phyloP scores from a whole-genome alignment of 345 rosid species.

The Acer negundo region DNA sequence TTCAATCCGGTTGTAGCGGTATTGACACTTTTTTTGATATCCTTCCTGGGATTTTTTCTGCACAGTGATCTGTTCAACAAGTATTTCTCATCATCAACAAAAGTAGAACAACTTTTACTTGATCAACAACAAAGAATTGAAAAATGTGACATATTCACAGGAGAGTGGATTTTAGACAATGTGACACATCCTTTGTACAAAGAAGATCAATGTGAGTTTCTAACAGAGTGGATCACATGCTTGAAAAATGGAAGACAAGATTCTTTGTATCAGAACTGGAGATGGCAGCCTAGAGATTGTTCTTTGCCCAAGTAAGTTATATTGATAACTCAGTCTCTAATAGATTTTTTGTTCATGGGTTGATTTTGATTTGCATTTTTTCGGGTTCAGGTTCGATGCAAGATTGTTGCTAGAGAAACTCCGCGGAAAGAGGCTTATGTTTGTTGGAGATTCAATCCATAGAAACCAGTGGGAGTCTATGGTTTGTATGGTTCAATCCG shows the following conservation, averaged over 20 bases:
- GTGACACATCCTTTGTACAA: conserved; percentile 65
- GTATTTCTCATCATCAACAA: conserved; percentile 16
- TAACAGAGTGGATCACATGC: conserved; percentile 66
- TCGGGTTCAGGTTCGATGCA: conserved; percentile 47
- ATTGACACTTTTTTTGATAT: conserved; percentile 32
- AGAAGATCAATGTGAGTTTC: conserved; percentile 77
- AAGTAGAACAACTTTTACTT: background rate
- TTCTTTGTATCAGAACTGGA: conserved; percentile 81
- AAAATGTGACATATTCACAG: conserved; percentile 72
- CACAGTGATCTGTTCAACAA: conserved; percentile 34
- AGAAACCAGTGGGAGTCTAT: conserved; percentile 67
- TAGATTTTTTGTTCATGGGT: background rate
- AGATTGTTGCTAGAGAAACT: conserved; percentile 58
- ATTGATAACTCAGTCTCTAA: background rate
- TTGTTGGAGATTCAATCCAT: conserved; percentile 69
- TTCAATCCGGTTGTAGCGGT: conserved; percentile 34
- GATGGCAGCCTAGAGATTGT: conserved; percentile 93
- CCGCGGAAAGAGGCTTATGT: conserved; percentile 64
- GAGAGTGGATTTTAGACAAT: conserved; percentile 80
- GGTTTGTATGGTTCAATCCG: conserved; percentile 67
- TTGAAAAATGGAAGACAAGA: conserved; percentile 82
- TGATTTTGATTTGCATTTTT: conserved; percentile 2
- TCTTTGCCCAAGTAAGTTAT: conserved; percentile 69
- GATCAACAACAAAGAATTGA: conserved; percentile 5
- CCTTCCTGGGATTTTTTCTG: conserved; percentile 51